Conservation (phyloP, 1,284 basidiomycete genomes). For the Irpex sp. region DNA sequence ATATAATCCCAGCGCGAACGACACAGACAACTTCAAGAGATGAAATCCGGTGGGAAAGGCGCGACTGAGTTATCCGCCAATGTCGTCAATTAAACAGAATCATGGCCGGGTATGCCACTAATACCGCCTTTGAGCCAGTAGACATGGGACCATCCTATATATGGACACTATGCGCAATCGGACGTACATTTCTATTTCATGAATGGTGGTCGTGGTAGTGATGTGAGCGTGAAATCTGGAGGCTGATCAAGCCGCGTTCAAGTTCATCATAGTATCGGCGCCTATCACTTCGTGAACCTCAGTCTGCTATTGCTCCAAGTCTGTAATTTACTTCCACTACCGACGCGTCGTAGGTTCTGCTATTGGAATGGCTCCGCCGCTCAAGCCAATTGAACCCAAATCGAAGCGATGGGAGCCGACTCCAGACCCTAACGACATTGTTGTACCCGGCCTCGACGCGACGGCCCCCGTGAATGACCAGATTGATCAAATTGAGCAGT, state of each 20-base stretch:
- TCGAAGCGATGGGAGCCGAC: constrained; percentile 60
- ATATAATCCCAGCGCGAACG: not conserved
- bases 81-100: too few relatives aligned
- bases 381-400: constrained; percentile 27
- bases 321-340: not conserved
- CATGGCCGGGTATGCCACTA: too few relatives aligned
- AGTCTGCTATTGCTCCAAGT: too few relatives aligned
- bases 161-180: too few relatives aligned
- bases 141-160: too few relatives aligned
- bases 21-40: not conserved
- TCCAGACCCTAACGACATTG: constrained; percentile 57
- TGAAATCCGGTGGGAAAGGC: not conserved
- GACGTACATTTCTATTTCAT: too few relatives aligned
- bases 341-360: not conserved
- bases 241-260: too few relatives aligned
- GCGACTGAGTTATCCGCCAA: not conserved
- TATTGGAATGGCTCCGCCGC: constrained; percentile 7
- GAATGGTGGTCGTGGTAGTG: too few relatives aligned
- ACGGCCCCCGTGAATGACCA: constrained; percentile 75
- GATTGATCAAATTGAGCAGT: constrained; percentile 93
- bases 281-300: too few relatives aligned
- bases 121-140: too few relatives aligned
- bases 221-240: too few relatives aligned
- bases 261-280: too few relatives aligned
- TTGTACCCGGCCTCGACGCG: constrained; percentile 74